Evolutionary conservation across 2,329 filamentous ascomycete genomes (phyloP), one percentile per base, ranked within the genome.

Genomic region (Cordyceps javanica): DNA sequence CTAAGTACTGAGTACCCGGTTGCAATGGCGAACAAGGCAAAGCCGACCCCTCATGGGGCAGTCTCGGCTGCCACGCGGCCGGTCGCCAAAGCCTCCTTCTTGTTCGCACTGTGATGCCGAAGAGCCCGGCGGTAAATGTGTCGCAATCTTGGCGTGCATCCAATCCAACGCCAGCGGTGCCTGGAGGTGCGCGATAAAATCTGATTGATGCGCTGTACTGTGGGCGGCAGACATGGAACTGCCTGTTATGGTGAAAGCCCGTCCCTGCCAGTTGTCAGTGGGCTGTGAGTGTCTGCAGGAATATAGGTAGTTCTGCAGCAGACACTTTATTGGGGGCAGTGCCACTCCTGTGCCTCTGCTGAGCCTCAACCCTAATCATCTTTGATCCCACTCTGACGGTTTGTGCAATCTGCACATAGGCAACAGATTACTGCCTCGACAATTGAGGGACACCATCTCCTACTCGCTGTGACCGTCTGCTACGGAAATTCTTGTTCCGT

Each of bases 101-200:
- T 39, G 9, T 21, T 55, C 53, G 53, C 53, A 55, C 53, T 48
- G 42, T 55, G 42, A 39, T n/a, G 41, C 52, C 52, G 52, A 55
- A 38, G n/a, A 28, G 28, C 13, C 52, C 41, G 53, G 25, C 32
- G 26, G 19, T 45, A 4, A 23, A n/a, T 44, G 28, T 32, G 14
- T 45, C 8, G 8, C 25, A 34, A 32, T 25, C 36, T 54, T 26
- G 51, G 51, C 30, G 39, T 25, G 19, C 39, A 25, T 53, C 26
- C 14, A 34, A 25, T 30, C 49, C 23, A 41, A 28, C 34, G 38
- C 38, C n/a, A 28, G 23, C 32, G n/a, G 38, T 25, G 16, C 26
- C 25, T 54, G 50, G 36, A 44, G 39, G 41, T 54, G 51, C 36
- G 51, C 39, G 39, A 54, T 54, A 54, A 32, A 36, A n/a, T 54